Evolutionary conservation across 2,329 filamentous ascomycete species (phyloP), one percentile per base, ranked within the genome.

Genomic region (Calycina marina): DNA sequence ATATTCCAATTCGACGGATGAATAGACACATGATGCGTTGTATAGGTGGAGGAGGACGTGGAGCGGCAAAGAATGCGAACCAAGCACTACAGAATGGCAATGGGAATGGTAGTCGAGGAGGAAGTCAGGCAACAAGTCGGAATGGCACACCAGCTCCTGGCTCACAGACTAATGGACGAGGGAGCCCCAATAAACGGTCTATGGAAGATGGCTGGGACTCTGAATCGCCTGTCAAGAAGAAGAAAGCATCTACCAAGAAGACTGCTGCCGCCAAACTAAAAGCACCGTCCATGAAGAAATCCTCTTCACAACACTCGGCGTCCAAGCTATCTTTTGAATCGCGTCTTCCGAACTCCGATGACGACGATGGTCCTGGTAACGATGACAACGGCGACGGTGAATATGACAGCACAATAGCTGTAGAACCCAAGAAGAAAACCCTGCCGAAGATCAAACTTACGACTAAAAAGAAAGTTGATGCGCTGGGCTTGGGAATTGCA

Each of bases 1-100:
- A 71, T 51, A 71, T 77, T 32, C 61, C 74, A 35, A 71, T 77
- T 31, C 74, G 71, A 34, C 63, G 72, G 25, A 57, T 77, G 40
- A 76, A 75, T 52, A 75, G 75, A 40, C 72, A 77, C 53, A 76
- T 77, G 71, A 69, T 69, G 18, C 73, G 69, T 12, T 76, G 72
- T 49, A 77, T 77, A 39, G 72, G 71, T 26, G 76, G 74, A 49
- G 73, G 69, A 42, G 70, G 72, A 14, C 62, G 72, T 18, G 73
- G 69, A 42, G 70, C 72, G 10, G 73, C 70, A 39, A 60, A 71
- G 35, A 69, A 68, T 5, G 72, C 72, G 8, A 67, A 70, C 6
- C 65, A 70, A 43, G 76, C 75, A 56, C 69, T 77, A 40, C 71
- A 65, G 45, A 73, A 72, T 41, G 67, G 64, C 38, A 62, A 45